Evolutionary conservation across 129 eudicot genomes (phyloP).

Genomic region (Mikania micrantha): DNA sequence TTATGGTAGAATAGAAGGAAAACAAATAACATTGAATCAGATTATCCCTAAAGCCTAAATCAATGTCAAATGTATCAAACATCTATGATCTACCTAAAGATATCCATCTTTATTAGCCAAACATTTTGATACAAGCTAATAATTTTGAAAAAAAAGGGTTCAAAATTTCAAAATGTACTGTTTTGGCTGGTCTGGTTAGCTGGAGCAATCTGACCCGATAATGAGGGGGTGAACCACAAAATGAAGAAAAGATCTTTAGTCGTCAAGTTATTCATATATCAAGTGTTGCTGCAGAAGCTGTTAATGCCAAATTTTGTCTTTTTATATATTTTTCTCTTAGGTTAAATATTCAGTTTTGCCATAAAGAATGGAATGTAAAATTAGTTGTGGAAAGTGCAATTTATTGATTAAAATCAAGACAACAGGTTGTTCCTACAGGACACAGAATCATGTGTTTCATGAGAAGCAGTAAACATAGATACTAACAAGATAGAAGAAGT

Average conservation of each 20-base stretch:
- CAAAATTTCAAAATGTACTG: neutral
- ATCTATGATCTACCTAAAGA: too few species aligned
- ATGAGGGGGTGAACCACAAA: neutral
- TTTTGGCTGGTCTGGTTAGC: neutral
- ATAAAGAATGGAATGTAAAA: neutral
- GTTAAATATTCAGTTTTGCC: neutral
- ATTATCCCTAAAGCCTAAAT: too few species aligned
- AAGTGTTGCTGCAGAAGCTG: too few species aligned
- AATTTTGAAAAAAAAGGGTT: neutral
- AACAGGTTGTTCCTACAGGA: constrained; percentile 10
- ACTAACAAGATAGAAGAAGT: constrained; percentile 8
- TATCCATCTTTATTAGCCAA: too few species aligned
- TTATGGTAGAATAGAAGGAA: too few species aligned
- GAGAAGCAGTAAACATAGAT: constrained; percentile 8
- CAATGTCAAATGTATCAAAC: too few species aligned
- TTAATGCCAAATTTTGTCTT: neutral
- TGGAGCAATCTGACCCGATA: neutral
- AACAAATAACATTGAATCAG: too few species aligned
- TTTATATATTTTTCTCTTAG: neutral
- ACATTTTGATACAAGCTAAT: neutral
- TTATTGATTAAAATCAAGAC: constrained; percentile 21
- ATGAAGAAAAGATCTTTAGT: neutral
- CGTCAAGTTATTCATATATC: too few species aligned
- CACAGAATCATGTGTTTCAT: constrained; percentile 13
- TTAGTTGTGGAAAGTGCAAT: constrained; percentile 8